Base-by-base conservation (phyloP, 2,329 filamentous ascomycete genomes). In the Paecilomyces sp. region DNA sequence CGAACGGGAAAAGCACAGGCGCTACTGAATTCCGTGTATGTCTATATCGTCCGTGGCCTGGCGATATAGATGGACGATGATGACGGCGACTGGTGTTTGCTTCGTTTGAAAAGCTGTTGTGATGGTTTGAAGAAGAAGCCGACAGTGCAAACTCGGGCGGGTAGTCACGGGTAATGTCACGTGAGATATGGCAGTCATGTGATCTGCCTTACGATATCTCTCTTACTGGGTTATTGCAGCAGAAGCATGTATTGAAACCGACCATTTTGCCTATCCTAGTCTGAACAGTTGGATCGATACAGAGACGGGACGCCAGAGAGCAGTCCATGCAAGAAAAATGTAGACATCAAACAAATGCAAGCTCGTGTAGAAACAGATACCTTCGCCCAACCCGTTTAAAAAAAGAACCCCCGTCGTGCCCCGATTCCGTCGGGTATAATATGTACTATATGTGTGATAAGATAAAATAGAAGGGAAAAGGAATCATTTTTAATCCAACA, bases 121-220 rank as follows among this genome's bases (percentile, higher is more conserved):
- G 62, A 67, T 63, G 65, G 73, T 75, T 75, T 75, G 73, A 74
- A 74, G 67, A 57, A 66, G 62, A 61, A 66, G 63, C 72, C 75
- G 73, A 75, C 73, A 75, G 60, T 75, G 73, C 73, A 75, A 75
- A 75, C 71, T 36, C n/a, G 12, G 34, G 22, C 11, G 55, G 22
- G 34, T 3, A 57, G 36, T 24, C 31, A 57, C 30, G 54, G 33
- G 33, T 1, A 1, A 3, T 1, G 36, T 28, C 25, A 28, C 25
- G 25, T 28, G 25, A 28, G 3, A 28, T 28, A 2, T 4, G 25
- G 1, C 1, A 1, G 13, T 36, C 54, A 55, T 36, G 54, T 55
- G 54, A 33, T 55, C 12, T 18, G 18, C 7, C 1, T 47, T 47
- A n/a, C 6, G 13, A 41, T 5, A 4, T n/a, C 12, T 15, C 9